phyloP scores from a whole-genome alignment of 192 early-diverging fungal species.

The Thamnidium elegans region DNA sequence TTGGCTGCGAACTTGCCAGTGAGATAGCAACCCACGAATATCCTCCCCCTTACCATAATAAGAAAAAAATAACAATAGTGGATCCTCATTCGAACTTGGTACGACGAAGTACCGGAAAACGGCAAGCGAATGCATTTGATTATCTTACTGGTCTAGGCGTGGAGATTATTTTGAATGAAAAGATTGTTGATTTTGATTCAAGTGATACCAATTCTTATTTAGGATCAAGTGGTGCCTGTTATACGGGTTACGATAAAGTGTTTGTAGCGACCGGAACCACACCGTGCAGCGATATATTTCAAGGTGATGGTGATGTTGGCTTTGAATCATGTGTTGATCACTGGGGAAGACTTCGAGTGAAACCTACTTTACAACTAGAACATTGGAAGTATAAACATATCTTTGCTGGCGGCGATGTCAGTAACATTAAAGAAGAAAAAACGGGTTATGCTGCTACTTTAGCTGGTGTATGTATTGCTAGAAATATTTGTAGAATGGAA shows the following conservation, averaged over 20 bases:
- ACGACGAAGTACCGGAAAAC: constrained; percentile 12
- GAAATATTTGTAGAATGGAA: constrained; percentile 39
- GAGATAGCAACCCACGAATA: constrained; percentile 28
- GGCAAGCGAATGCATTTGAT: constrained; percentile 9
- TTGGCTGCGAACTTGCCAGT: constrained; percentile 46
- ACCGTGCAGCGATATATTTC: constrained; percentile 27
- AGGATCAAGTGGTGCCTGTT: constrained; percentile 26
- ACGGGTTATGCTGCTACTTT: constrained; percentile 40
- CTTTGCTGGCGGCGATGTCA: constrained; percentile 43
- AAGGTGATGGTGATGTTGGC: background rate
- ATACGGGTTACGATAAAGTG: constrained; percentile 31
- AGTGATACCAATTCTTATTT: constrained; percentile 16
- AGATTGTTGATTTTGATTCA: constrained; percentile 27
- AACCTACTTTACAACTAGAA: constrained; percentile 40
- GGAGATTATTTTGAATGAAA: constrained; percentile 26
- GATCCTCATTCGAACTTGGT: constrained; percentile 27
- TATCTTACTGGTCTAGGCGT: constrained; percentile 30
- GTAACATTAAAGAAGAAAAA: constrained; percentile 43
- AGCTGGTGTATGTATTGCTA: constrained; percentile 34
- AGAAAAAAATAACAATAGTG: constrained; percentile 30
- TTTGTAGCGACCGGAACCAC: constrained; percentile 34
- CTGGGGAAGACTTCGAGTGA: constrained; percentile 32
- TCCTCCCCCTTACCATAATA: constrained; percentile 2
- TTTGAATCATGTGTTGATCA: constrained; percentile 28
- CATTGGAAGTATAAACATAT: constrained; percentile 35